phyloP scores from a whole-genome alignment of 257 asterid genomes.

The Penstemon barbatus region DNA sequence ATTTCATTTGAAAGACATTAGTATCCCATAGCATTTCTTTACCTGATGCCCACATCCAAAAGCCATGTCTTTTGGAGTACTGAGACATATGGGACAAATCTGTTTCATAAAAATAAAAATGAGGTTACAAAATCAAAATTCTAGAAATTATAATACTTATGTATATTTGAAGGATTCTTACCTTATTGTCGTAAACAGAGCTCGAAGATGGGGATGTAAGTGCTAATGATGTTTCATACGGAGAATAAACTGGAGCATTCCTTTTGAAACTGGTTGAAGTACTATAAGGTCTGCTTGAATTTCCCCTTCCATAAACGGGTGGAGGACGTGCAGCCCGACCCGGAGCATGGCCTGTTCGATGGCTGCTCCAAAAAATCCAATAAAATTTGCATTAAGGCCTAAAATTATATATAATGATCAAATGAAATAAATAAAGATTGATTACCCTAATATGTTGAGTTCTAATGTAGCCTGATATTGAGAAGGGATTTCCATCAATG shows the following conservation, averaged over 20 bases:
- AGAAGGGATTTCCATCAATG: conserved; percentile 54
- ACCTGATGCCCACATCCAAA: conserved; percentile 77
- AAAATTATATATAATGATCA: background rate
- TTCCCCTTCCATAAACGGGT: conserved; percentile 33
- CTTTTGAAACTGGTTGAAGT: conserved; percentile 41
- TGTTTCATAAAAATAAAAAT: conserved; percentile 23
- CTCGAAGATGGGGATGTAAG: conserved; percentile 35
- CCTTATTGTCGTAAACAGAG: conserved; percentile 47
- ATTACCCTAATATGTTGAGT: conserved; percentile 48
- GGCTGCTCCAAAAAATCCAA: conserved; percentile 30
- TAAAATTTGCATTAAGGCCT: background rate
- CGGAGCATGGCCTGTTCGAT: conserved; percentile 34
- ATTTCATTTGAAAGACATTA: background rate
- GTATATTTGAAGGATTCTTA: conserved; percentile 15
- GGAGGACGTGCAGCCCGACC: conserved; percentile 39
- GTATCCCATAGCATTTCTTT: background rate
- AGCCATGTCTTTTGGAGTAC: conserved; percentile 54
- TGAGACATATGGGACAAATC: conserved; percentile 54
- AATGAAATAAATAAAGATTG: background rate
- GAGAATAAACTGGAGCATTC: conserved; percentile 24
- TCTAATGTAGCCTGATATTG: conserved; percentile 55
- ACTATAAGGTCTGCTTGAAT: conserved; percentile 31
- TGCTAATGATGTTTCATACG: conserved; percentile 10
- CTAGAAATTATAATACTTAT: background rate
- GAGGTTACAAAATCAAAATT: background rate